These are phyloP conservation scores for Giardia muris DNA, from an alignment of 208 protist species.

Conservation along the genomic window DNA sequence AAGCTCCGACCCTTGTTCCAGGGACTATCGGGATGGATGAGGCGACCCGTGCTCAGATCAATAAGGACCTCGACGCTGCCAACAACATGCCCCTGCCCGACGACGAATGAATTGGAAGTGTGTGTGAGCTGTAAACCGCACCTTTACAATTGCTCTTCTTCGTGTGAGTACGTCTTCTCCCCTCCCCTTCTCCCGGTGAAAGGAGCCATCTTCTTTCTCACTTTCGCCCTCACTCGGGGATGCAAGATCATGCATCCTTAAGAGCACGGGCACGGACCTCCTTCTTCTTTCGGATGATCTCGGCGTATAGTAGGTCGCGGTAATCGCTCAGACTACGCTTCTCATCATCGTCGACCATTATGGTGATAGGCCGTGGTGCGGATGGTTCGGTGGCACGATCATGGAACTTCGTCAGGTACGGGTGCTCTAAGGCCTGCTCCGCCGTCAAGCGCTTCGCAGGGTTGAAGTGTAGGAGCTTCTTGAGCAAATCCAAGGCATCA, in stretches of 20 bases:
- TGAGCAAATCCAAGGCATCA: conserved; percentile 46
- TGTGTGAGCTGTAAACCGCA: too few species aligned
- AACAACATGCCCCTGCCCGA: conserved; percentile 10
- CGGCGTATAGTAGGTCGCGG: conserved; percentile 51
- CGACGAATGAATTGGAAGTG: conserved; percentile 17
- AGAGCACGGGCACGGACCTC: conserved; percentile 30
- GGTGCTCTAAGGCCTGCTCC: conserved; percentile 53
- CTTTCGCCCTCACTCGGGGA: too few species aligned
- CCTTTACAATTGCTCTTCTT: too few species aligned
- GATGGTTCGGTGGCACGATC: conserved; percentile 50
- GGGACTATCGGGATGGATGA: conserved; percentile 17
- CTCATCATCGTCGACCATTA: conserved; percentile 42
- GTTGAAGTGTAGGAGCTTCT: conserved; percentile 44
- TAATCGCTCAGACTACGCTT: conserved; percentile 51
- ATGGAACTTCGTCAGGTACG: conserved; percentile 57
- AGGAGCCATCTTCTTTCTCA: too few species aligned
- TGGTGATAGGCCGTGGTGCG: conserved; percentile 40
- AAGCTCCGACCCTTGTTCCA: conserved; percentile 43
- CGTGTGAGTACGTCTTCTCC: too few species aligned
- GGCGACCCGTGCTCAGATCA: neutral
- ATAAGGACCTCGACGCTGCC: conserved; percentile 17
- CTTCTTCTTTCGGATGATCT: conserved; percentile 55
- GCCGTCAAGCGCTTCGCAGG: conserved; percentile 46
- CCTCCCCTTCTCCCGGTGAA: too few species aligned
- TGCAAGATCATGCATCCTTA: too few species aligned